Conservation (phyloP, 805 yeast genomes). For the Cyberlindnera petersonii region DNA sequence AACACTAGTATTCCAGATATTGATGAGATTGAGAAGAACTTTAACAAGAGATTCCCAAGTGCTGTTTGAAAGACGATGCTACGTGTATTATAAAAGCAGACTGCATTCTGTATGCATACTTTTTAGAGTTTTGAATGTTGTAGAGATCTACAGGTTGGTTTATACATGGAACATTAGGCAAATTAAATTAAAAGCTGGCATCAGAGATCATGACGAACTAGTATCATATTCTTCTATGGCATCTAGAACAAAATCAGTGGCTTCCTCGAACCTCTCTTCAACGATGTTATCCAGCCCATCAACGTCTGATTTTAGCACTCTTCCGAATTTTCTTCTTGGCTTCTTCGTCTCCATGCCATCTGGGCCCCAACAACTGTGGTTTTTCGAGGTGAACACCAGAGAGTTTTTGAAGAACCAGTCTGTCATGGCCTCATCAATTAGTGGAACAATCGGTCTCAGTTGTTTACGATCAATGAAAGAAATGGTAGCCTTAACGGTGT, state of each 20-base stretch:
- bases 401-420: conserved; percentile 93
- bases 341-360: conserved; percentile 48
- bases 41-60: conserved; percentile 58
- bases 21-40: conserved; percentile 55
- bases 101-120: too few relatives aligned
- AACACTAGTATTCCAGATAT: conserved; percentile 47
- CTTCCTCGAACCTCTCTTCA: conserved; percentile 80
- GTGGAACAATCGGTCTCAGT: conserved; percentile 77
- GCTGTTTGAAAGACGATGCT: conserved; percentile 34
- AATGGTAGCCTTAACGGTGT: conserved; percentile 65
- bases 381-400: conserved; percentile 68
- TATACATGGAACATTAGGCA: too few relatives aligned
- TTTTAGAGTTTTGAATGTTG: too few relatives aligned
- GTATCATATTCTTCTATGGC: conserved; percentile 67
- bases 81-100: too few relatives aligned
- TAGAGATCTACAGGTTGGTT: not conserved
- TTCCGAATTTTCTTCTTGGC: conserved; percentile 88
- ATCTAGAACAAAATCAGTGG: conserved; percentile 77
- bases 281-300: conserved; percentile 76
- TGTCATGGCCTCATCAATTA: conserved; percentile 81
- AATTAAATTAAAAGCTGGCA: too few relatives aligned
- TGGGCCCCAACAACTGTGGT: conserved; percentile 79
- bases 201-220: conserved; percentile 20
- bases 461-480: conserved; percentile 64
- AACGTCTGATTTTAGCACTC: conserved; percentile 69